Percentiles rank a stretch among this genome's conserved stretches.
Conservation (phyloP, 441 rosid species). For the Erysimum cheiri region DNA sequence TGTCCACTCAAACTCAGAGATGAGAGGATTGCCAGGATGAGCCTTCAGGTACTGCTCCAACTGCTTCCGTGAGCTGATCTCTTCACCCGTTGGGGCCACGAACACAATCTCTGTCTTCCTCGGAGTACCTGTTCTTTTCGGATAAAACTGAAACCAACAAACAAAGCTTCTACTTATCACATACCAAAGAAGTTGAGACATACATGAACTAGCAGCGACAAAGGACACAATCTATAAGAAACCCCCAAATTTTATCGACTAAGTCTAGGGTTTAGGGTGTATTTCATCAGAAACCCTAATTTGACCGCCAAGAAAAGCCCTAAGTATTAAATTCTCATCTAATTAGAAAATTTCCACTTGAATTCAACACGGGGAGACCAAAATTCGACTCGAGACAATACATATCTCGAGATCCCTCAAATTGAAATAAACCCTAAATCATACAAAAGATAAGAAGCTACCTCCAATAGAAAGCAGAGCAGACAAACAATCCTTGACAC, state of each 20-base stretch:
- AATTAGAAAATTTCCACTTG: background rate
- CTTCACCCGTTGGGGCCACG: slow-evolving; percentile 90
- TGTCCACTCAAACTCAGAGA: slow-evolving; percentile 90
- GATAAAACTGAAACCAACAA: slow-evolving; percentile 59
- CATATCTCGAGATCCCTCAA: slow-evolving; percentile 24
- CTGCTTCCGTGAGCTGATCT: slow-evolving; percentile 70
- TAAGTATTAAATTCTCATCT: background rate
- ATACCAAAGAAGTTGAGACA: background rate
- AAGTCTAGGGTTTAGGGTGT: slow-evolving; percentile 31
- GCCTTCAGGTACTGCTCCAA: slow-evolving; percentile 89
- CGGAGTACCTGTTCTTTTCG: slow-evolving; percentile 73
- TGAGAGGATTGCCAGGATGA: slow-evolving; percentile 78
- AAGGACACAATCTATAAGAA: background rate
- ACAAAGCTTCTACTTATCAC: slow-evolving; percentile 23
- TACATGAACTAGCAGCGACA: slow-evolving; percentile 1
- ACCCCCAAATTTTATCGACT: slow-evolving; percentile 34
- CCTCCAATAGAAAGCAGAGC: slow-evolving; percentile 16
- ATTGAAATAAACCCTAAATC: slow-evolving; percentile 25
- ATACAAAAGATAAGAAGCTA: background rate
- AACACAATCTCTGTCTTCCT: slow-evolving; percentile 84
- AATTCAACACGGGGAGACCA: background rate
- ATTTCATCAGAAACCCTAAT: slow-evolving; percentile 30
- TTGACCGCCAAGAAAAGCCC: slow-evolving; percentile 8
- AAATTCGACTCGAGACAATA: slow-evolving; percentile 1
- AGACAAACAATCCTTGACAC: slow-evolving; percentile 7